These are phyloP conservation scores for Fraxinus angustifolia DNA, from an alignment of 305 asterid genomes.

Conservation along the genomic window DNA sequence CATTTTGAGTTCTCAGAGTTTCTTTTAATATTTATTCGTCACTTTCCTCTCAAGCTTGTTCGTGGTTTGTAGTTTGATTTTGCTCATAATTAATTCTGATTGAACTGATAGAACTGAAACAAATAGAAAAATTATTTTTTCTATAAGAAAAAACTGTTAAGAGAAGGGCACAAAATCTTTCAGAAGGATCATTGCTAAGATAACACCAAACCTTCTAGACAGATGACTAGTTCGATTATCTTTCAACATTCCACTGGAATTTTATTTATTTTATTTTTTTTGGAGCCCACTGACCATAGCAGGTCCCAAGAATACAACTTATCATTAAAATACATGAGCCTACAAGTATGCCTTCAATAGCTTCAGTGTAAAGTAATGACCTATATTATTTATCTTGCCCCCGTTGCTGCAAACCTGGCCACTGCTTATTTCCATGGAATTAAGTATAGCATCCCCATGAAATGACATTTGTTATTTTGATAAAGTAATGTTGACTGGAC, in stretches of 20 bases:
- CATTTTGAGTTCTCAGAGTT: background rate
- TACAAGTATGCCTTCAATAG: background rate
- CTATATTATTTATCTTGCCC: background rate
- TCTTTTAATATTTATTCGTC: background rate
- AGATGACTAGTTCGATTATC: background rate
- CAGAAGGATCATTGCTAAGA: background rate
- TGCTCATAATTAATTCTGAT: background rate
- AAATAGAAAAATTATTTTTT: background rate
- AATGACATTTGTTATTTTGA: background rate
- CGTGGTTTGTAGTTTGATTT: background rate
- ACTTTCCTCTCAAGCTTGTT: background rate
- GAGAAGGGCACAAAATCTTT: background rate
- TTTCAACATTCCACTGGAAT: background rate
- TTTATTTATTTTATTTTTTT: background rate
- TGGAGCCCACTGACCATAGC: background rate
- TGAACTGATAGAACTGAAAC: background rate
- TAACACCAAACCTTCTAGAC: background rate
- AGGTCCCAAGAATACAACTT: background rate
- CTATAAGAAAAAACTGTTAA: background rate
- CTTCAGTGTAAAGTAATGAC: background rate
- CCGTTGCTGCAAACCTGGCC: background rate
- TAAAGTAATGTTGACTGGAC: background rate
- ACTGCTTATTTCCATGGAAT: background rate
- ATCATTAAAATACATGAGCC: background rate
- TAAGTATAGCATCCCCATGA: background rate